Evolutionary conservation across 2,329 filamentous ascomycete species (phyloP).

Genomic region (Dryadomyces quercus-mongolicae): DNA sequence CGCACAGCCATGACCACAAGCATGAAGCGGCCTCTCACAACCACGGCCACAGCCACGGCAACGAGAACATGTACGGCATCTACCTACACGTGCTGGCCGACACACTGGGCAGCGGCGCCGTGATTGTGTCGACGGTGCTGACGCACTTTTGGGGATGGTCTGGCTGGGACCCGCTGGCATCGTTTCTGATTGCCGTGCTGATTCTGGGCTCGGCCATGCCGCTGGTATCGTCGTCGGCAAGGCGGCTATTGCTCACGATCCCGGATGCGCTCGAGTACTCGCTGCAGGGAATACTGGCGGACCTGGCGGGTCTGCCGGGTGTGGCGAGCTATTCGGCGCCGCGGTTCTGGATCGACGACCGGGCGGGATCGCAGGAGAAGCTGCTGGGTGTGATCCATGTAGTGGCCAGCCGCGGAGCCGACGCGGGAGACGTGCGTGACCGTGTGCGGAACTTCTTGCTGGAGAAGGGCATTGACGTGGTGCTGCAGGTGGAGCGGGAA

Average conservation of each 20-base stretch:
- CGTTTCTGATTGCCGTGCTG: conserved; percentile 81
- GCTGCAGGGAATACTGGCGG: conserved; percentile 73
- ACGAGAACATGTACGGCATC: conserved; percentile 97
- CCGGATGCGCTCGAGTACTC: conserved; percentile 79
- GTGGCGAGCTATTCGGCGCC: conserved; percentile 79
- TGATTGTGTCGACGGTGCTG: conserved; percentile 81
- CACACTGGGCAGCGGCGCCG: conserved; percentile 84
- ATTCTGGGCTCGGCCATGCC: conserved; percentile 90
- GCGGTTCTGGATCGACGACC: conserved; percentile 85
- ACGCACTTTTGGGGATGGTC: conserved; percentile 84
- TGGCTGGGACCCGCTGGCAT: conserved; percentile 89
- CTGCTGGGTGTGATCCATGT: conserved; percentile 85
- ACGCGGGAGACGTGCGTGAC: conserved; percentile 72
- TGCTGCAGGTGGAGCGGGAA: conserved; percentile 80
- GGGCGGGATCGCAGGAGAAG: conserved; percentile 72
- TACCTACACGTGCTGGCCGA: conserved; percentile 93
- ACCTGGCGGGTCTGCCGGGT: conserved; percentile 68
- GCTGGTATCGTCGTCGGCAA: conserved; percentile 73
- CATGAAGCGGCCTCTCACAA: conserved; percentile 6
- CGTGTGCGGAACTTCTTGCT: conserved; percentile 62
- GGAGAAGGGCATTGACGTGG: conserved; percentile 63
- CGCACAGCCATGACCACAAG: conserved; percentile 34
- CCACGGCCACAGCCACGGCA: conserved; percentile 25
- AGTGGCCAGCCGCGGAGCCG: conserved; percentile 57
- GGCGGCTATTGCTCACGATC: conserved; percentile 70